phyloP scores from a whole-genome alignment of 352 stramenopile species.

The Phytophthora crassamura region DNA sequence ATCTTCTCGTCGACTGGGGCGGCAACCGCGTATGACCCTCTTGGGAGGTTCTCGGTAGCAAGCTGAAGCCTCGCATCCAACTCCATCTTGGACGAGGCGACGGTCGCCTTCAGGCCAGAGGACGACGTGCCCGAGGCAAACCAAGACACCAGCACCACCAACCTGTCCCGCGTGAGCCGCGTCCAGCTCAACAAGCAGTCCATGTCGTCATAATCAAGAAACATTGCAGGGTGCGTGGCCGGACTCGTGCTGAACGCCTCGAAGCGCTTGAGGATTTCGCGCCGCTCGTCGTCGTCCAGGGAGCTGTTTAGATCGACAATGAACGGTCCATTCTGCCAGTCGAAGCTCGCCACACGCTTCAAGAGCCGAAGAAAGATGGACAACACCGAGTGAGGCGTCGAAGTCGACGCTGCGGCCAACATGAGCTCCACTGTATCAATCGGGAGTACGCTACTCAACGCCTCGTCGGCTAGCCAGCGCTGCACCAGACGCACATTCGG shows the following conservation, averaged over 20 bases:
- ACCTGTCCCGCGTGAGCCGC: conserved; percentile 60
- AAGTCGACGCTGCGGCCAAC: conserved; percentile 62
- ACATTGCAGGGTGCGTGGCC: conserved; percentile 73
- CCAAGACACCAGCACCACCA: conserved; percentile 73
- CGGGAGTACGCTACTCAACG: conserved; percentile 68
- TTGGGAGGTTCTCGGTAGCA: conserved; percentile 66
- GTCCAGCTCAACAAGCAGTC: conserved; percentile 88
- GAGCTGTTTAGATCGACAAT: conserved; percentile 76
- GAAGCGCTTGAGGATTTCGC: conserved; percentile 79
- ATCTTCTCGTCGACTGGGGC: conserved; percentile 89
- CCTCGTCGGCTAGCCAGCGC: conserved; percentile 84
- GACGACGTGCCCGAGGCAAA: conserved; percentile 55
- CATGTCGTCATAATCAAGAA: conserved; percentile 85
- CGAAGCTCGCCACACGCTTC: conserved; percentile 69
- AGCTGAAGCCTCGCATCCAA: conserved; percentile 75
- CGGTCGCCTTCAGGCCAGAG: conserved; percentile 72
- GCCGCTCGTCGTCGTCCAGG: conserved; percentile 67
- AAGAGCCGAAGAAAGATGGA: conserved; percentile 85
- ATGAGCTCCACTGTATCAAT: conserved; percentile 88
- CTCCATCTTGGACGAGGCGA: conserved; percentile 56
- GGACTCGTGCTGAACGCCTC: conserved; percentile 69
- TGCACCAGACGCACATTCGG: conserved; percentile 83
- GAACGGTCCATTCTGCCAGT: conserved; percentile 81
- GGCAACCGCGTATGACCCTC: conserved; percentile 69
- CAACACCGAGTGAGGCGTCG: conserved; percentile 73